Base-by-base conservation (phyloP, 148 eudicot genomes). In the Cornus kousa region DNA sequence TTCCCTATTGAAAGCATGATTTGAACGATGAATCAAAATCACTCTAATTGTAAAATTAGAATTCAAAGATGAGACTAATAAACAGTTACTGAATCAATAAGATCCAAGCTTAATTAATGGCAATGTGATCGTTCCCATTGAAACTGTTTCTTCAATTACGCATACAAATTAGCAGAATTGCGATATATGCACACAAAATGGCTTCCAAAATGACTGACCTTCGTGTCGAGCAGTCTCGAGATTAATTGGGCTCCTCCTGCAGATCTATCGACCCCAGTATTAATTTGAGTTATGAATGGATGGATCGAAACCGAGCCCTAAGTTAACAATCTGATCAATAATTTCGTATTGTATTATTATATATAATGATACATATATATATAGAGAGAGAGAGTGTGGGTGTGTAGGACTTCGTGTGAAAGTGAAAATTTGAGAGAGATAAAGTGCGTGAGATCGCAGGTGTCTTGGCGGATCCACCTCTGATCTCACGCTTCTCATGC, bases 191-290 rank as follows among this genome's bases (percentile, higher is more conserved):
- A 24, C 11, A 65, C n/a, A 16, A 5, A 16, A 4, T 22, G 68
- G 8, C 22, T 16, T 23, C 10, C 32, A 24, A 22, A 65, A 23
- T 3, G 28, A 22, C 24, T 3, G 3, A 23, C 24, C 35, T 67
- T 67, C 8, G 48, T 67, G 16, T 17, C 43, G 12, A 35, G 12
- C 7, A 9, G 71, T 32, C 43, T 35, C 4, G 71, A 68, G 33
- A 39, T 13, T 13, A 23, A 22, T 28, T 31, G 59, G 2, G 66
- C 23, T 62, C 22, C 66, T 67, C 71, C 14, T 10, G 5, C 39
- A 17, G 79, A 76, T 76, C 79, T 67, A 48, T 19, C 17, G 43
- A 76, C 62, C 67, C 78, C 12, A 24, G 40, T 40, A 8, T 16
- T 55, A 23, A 33, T 62, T 13, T 13, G 37, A 75, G 14, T 65